Base-by-base conservation (phyloP, 176 grass and related monocot genomes). In the Sorghum bicolor region DNA sequence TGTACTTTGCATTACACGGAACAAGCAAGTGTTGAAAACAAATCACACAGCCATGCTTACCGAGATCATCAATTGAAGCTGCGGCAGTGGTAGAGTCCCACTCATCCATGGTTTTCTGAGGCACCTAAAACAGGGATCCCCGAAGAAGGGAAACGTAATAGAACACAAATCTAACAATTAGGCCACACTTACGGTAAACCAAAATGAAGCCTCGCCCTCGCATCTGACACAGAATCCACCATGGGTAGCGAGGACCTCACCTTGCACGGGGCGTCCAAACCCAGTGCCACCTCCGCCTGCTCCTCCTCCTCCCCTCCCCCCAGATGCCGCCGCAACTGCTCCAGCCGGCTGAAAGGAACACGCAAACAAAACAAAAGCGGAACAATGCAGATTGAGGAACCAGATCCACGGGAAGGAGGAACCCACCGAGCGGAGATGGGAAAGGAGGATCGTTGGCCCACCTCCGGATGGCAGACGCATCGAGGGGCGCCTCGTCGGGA, bases 401-500 rank as follows among this genome's bases (percentile, higher is more conserved):
- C 43, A 34, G 74, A 57, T 70, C 65, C 47, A 8, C 19, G 43
- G 48, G 30, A 19, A 34, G 11, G 10, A n/a, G 37, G 41, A 48
- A 47, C 41, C 41, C 13, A 5, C 71, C 26, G 15, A 74, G 41
- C 26, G 16, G 15, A 31, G 25, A 48, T 0, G 25, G 15, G 29
- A 50, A 16, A 48, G 43, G 26, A 48, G 41, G 43, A 17, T 31
- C 3, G 26, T 11, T 4, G 3, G 11, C 31, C 11, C 5, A 97
- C 92, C 95, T 94, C n/a, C 87, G 79, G 11, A 93, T 83, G 10
- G 61, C 38, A 10, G 80, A 82, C 75, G 84, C 80, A 36, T 93
- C 71, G 41, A 94, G 72, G 15, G 81, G 57, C 24, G 75, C 55
- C 19, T 82, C 90, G 22, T 76, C 92, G 17, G 25, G 17, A 14